Base-by-base conservation (phyloP, 352 stramenopile species). In the Peronospora farinosa region DNA sequence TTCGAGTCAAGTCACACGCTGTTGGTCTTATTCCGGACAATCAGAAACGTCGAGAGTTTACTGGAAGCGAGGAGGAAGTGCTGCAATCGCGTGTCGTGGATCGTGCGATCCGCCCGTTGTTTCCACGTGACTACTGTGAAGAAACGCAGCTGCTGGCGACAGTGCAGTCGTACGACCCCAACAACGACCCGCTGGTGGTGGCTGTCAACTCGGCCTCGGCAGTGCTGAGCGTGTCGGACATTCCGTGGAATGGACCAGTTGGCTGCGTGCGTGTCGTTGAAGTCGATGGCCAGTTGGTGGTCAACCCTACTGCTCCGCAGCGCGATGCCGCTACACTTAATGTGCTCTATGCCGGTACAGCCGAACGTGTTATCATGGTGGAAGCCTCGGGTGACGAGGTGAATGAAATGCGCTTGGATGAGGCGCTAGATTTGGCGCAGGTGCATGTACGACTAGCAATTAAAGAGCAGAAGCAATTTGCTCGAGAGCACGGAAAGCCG, bases 11-110 rank as follows among this genome's bases (percentile, higher is more conserved):
- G 58, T 91, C 79, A 46, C 72, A 88, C 52, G 79, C 84, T 52
- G 78, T 82, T 23, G 84, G 84, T 1, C 52, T 92, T 45, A 97
- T 98, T 48, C 92, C 93, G 11, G 70, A 85, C 44, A 95, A 84
- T 21, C 77, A 76, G 51, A 85, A 74, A 43, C 81, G 91, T 49
- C 86, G 77, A 31, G 94, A 97, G 56, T 93, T 93, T 57, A 75
- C 80, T 16, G 83, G 90, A 25, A 91, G 71, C 11, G 95, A 98
- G 64, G 86, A 96, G 30, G 95, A 99, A 67, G 96, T 98, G 43
- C 74, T 99, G 52, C 93, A 96, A 35, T 97, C 84, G 45, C 88
- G 95, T 17, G 76, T 98, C 17, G 95, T 99, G 43, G 96, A 99
- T 70, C 83, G 96, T 51, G 92, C 96, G 5, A 75, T 99, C 39